A percentile compares a stretch with the other conserved stretches of the same genome.
Conservation (phyloP, 2,329 filamentous ascomycete genomes). For the Myriosclerotinia curreyana region DNA sequence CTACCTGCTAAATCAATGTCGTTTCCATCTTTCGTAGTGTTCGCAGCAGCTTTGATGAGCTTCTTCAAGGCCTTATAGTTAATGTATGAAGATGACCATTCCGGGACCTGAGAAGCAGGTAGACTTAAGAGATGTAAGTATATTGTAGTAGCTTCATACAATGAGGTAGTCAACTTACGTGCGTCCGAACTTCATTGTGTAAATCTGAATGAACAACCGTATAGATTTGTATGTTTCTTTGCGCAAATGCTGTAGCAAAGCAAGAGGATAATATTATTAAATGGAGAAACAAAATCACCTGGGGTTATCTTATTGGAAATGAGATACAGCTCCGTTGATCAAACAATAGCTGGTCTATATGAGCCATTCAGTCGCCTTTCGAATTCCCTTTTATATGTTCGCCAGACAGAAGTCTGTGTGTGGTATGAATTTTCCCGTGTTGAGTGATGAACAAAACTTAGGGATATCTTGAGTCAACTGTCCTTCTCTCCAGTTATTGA, state of each 20-base stretch:
- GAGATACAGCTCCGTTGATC: constrained; percentile 35
- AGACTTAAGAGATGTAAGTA: constrained; percentile 47
- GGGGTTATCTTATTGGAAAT: constrained; percentile 29
- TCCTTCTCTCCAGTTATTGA: not conserved
- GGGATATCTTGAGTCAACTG: not conserved
- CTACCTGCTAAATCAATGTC: constrained; percentile 87
- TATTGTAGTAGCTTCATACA: not conserved
- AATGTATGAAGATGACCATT: constrained; percentile 82
- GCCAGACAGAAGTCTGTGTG: not conserved
- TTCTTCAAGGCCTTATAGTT: constrained; percentile 93
- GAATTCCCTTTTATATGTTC: not conserved
- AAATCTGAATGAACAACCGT: not conserved
- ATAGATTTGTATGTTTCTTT: not conserved
- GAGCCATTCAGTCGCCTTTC: constrained; percentile 36
- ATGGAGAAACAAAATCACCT: not conserved
- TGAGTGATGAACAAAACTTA: not conserved
- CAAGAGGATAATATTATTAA: not conserved
- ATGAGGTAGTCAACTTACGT: constrained; percentile 47
- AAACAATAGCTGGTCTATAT: constrained; percentile 29
- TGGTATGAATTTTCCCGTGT: not conserved
- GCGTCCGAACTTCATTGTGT: constrained; percentile 60
- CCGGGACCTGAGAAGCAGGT: constrained; percentile 78
- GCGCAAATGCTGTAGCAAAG: not conserved
- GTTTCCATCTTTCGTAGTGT: constrained; percentile 63
- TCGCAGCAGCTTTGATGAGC: constrained; percentile 76